phyloP scores from a whole-genome alignment of 75 land plant species.

The Cunninghamia lanceolata region DNA sequence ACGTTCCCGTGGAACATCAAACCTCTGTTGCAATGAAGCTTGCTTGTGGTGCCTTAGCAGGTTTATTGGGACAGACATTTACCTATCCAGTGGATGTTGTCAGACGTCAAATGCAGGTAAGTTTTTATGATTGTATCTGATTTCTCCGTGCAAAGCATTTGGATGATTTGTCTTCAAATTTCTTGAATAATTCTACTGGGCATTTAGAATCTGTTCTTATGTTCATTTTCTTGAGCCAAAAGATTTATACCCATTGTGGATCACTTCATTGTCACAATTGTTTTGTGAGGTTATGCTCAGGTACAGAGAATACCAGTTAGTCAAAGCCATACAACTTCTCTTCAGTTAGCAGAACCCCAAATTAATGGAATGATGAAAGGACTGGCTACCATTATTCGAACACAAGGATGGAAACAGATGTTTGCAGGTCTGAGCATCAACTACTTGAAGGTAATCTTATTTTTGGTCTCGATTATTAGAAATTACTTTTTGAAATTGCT shows the following conservation, averaged over 20 bases:
- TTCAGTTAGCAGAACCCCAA: conserved; percentile 13
- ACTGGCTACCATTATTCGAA: conserved; percentile 54
- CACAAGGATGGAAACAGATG: conserved; percentile 90
- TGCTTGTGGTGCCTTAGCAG: conserved; percentile 92
- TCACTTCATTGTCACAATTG: background rate
- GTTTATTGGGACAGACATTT: conserved; percentile 88
- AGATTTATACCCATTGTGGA: background rate
- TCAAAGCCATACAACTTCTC: conserved; percentile 10
- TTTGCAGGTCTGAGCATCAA: conserved; percentile 97
- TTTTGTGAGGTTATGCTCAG: conserved; percentile 19
- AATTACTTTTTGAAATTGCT: background rate
- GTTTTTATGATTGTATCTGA: background rate
- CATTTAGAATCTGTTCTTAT: background rate
- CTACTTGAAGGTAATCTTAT: conserved; percentile 74
- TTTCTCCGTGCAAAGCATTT: background rate
- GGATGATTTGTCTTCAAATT: background rate
- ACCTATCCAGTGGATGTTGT: conserved; percentile 98
- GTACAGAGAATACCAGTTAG: conserved; percentile 35
- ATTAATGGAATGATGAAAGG: conserved; percentile 77
- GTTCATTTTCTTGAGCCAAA: background rate
- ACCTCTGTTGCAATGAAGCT: conserved; percentile 68
- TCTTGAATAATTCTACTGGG: background rate
- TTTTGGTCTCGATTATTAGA: background rate
- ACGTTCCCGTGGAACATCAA: conserved; percentile 62
- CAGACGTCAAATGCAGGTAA: conserved; percentile 98